Evolutionary conservation across 805 yeast genomes (phyloP), one percentile per base, ranked within the genome.

Genomic region (Pichia heedii): DNA sequence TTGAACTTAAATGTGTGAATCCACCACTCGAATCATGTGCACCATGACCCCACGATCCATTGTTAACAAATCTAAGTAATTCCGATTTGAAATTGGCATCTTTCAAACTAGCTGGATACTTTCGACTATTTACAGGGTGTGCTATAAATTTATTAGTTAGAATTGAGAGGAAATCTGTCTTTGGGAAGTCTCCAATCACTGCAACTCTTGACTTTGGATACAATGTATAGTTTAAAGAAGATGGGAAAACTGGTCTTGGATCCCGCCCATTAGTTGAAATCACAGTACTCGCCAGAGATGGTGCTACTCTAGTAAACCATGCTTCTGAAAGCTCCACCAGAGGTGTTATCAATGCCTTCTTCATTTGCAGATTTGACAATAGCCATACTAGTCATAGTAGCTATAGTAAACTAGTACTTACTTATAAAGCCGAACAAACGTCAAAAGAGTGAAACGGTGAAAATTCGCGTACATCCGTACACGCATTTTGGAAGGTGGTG

Each of bases 1-100:
- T 63, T 1, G 97, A 96, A 41, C 95, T 80, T 30, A 90, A 54
- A 66, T 89, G 95, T 0, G 88, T 84, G 15, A 54, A 70, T 8
- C 61, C 70, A 55, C 76, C 76, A 3, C 63, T 53, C 2, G 61
- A 37, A 60, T 61, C 65, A 55, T 54, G 66, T 48, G 62, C 62
- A 40, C 56, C 67, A 45, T 58, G 49, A 53, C 68, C 62, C 56
- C 60, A 54, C 41, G 62, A 46, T 3, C 63, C 65, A 49, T 60
- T 55, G 57, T 57, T 51, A 54, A 67, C 50, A 58, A 63, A 59
- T 54, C 62, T 58, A 10, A 71, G 58, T 8, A 70, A 44, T 16
- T 69, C 71, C 37, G 63, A 51, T 16, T 62, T 75, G 37, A 71
- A 67, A 8, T 37, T 29, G 1, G 72, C 52, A 2, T 80, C 76